Conservation (phyloP, 805 yeast genomes). For the Jamesozyma piceae region DNA sequence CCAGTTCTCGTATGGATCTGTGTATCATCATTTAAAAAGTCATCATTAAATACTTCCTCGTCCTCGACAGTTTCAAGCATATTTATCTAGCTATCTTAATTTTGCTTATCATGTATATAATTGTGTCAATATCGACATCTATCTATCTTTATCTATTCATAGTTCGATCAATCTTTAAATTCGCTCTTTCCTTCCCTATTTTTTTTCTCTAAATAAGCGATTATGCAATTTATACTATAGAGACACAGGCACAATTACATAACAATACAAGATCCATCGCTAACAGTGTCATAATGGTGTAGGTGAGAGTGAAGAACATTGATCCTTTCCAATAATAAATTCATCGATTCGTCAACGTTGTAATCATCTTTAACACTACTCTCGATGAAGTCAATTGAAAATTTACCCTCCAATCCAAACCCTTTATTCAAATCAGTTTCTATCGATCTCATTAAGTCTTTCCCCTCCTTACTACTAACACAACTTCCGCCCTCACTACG, state of each 20-base stretch:
- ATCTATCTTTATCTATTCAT: no score
- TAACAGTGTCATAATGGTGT: neutral
- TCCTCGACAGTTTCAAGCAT: no score
- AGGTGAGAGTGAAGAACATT: neutral
- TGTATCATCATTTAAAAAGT: constrained; percentile 1
- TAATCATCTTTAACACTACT: constrained; percentile 21
- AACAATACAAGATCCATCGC: neutral
- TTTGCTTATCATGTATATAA: no score
- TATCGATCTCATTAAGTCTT: constrained; percentile 8
- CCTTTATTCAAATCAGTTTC: neutral
- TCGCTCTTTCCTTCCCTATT: no score
- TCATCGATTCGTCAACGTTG: constrained; percentile 19
- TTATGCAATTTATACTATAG: no score
- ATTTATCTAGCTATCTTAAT: neutral
- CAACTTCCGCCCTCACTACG: constrained; percentile 1
- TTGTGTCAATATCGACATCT: no score
- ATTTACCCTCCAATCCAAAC: neutral
- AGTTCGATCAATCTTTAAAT: no score
- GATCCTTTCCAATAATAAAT: constrained; percentile 4
- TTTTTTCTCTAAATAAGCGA: no score
- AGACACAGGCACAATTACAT: no score
- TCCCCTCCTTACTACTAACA: constrained; percentile 17
- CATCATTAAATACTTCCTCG: neutral
- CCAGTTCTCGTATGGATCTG: constrained; percentile 9
- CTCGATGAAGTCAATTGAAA: constrained; percentile 20